Percentiles rank a stretch among this genome's conserved stretches.
These are phyloP conservation scores for Huiozyma naganishii DNA, from an alignment of 805 yeast genomes.

Conservation along the genomic window DNA sequence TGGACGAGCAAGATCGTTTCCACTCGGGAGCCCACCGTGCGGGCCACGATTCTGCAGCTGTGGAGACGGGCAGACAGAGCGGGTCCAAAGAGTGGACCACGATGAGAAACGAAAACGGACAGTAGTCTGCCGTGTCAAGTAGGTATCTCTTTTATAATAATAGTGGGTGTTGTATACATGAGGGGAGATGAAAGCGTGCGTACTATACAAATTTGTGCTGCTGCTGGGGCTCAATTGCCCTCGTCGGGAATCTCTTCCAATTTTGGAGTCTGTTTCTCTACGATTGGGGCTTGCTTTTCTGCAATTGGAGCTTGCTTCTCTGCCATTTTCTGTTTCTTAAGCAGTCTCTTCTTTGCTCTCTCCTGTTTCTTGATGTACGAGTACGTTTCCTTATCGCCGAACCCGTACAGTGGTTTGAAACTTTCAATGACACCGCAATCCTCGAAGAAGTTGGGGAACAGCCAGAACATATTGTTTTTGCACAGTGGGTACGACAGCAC, in stretches of 20 bases:
- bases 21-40: slow-evolving; percentile 9
- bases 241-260: slow-evolving; percentile 1
- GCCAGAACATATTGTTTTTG: slow-evolving; percentile 67
- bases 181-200: not conserved
- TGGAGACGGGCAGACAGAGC: slow-evolving; percentile 43
- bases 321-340: slow-evolving; percentile 9
- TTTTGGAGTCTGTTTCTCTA: not conserved
- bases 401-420: slow-evolving; percentile 80
- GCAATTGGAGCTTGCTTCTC: not conserved
- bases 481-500: slow-evolving; percentile 29
- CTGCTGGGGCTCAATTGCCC: too few species aligned
- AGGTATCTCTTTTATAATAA: not conserved
- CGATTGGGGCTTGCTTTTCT: not conserved
- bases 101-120: slow-evolving; percentile 71
- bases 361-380: slow-evolving; percentile 24
- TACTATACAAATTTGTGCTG: too few species aligned
- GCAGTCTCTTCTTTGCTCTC: slow-evolving; percentile 22
- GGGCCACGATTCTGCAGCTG: slow-evolving; percentile 2
- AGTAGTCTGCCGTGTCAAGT: not conserved
- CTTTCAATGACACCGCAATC: slow-evolving; percentile 92
- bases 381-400: slow-evolving; percentile 43
- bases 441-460: slow-evolving; percentile 90
- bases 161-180: too few species aligned
- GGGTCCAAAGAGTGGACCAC: slow-evolving; percentile 70
- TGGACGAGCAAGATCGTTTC: slow-evolving; percentile 27